A percentile compares a stretch with the other conserved stretches of the same genome.
These are phyloP conservation scores for Ascodesmis nigricans DNA, from an alignment of 495 filamentous ascomycete species.

Conservation along the genomic window DNA sequence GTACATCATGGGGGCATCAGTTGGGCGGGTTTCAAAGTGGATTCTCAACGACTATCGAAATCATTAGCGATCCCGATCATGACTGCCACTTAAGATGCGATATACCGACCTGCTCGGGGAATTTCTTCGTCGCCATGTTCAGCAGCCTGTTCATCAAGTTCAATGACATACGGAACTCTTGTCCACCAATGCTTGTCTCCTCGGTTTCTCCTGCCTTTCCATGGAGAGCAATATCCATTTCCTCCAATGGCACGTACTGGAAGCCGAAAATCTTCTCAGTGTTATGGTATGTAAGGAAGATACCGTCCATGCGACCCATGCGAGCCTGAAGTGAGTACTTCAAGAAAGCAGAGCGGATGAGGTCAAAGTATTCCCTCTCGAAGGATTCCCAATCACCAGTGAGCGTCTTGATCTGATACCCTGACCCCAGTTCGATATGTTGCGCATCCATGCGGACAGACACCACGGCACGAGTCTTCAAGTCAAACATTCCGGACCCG, in stretches of 20 bases:
- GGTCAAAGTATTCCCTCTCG: slow-evolving; percentile 89
- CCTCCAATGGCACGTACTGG: slow-evolving; percentile 65
- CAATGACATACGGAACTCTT: slow-evolving; percentile 69
- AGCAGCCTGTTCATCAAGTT: slow-evolving; percentile 54
- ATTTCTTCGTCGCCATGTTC: slow-evolving; percentile 48
- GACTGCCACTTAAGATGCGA: background rate
- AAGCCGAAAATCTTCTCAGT: slow-evolving; percentile 90
- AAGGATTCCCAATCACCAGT: slow-evolving; percentile 68
- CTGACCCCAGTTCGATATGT: slow-evolving; percentile 50
- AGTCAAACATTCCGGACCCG: slow-evolving; percentile 85
- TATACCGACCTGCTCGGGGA: slow-evolving; percentile 33
- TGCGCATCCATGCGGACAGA: slow-evolving; percentile 65
- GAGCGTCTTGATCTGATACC: slow-evolving; percentile 63
- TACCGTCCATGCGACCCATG: slow-evolving; percentile 95
- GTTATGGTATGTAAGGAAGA: slow-evolving; percentile 97
- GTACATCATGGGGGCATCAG: slow-evolving; percentile 48
- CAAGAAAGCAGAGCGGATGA: slow-evolving; percentile 84
- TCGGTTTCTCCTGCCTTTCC: slow-evolving; percentile 31
- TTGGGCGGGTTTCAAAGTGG: slow-evolving; percentile 60
- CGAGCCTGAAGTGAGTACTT: slow-evolving; percentile 94
- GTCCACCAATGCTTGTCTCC: slow-evolving; percentile 40
- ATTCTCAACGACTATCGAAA: slow-evolving; percentile 47
- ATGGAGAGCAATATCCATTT: slow-evolving; percentile 76
- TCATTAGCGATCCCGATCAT: slow-evolving; percentile 13
- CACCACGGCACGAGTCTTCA: slow-evolving; percentile 85